phyloP scores from a whole-genome alignment of 176 grass and related monocot species.

The Paspalum notatum region DNA sequence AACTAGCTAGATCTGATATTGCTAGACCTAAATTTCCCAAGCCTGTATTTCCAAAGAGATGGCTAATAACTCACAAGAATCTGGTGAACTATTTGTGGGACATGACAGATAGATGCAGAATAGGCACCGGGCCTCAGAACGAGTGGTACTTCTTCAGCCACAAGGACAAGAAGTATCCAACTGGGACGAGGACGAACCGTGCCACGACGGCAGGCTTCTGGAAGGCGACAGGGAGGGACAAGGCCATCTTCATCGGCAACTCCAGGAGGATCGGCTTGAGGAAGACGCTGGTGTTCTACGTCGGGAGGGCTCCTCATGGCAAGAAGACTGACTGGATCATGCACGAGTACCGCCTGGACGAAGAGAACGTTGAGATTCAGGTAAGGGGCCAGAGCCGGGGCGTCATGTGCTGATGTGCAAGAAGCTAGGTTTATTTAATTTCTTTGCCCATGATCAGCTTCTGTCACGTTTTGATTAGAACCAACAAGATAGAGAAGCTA shows the following conservation, averaged over 20 bases:
- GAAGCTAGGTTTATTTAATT: background rate
- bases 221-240: slow-evolving; percentile 95
- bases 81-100: background rate
- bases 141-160: slow-evolving; percentile 99
- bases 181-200: slow-evolving; percentile 86
- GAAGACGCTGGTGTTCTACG: slow-evolving; percentile 97
- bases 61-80: slow-evolving; percentile 27
- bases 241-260: slow-evolving; percentile 70
- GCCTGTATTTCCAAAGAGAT: background rate
- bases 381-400: slow-evolving; percentile 24
- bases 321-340: slow-evolving; percentile 87
- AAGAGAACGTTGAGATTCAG: slow-evolving; percentile 64
- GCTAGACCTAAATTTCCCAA: background rate
- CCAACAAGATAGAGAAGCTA: background rate
- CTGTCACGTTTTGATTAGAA: background rate
- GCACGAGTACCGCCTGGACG: slow-evolving; percentile 81
- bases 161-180: slow-evolving; percentile 98
- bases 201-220: slow-evolving; percentile 88
- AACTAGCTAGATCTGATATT: slow-evolving; percentile 6
- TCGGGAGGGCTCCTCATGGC: slow-evolving; percentile 89
- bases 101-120: slow-evolving; percentile 81
- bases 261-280: slow-evolving; percentile 77
- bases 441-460: background rate
- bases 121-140: slow-evolving; percentile 88
- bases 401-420: background rate